These are phyloP conservation scores for Botrytis byssoidea DNA, from an alignment of 2,329 filamentous ascomycete genomes.

Conservation along the genomic window DNA sequence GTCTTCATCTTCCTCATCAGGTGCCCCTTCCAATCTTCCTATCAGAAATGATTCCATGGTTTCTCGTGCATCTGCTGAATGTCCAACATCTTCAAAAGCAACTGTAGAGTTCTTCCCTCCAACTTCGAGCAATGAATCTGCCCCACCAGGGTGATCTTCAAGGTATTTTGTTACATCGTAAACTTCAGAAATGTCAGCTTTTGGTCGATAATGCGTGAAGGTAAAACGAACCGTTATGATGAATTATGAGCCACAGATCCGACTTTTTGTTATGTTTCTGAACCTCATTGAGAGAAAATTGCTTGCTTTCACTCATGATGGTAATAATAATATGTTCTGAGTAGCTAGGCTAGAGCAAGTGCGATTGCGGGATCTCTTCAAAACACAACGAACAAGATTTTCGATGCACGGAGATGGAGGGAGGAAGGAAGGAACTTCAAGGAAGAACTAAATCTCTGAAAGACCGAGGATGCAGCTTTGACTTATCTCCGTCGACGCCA, in stretches of 20 bases:
- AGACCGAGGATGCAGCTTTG: neutral
- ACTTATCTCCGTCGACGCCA: neutral
- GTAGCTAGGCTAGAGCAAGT: neutral
- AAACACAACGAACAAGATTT: neutral
- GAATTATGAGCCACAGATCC: constrained; percentile 56
- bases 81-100: constrained; percentile 80
- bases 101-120: constrained; percentile 76
- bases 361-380: neutral
- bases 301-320: constrained; percentile 22
- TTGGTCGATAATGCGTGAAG: neutral
- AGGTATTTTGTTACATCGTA: constrained; percentile 59
- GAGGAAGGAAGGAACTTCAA: neutral
- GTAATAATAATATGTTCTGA: neutral
- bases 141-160: constrained; percentile 67
- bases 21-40: constrained; percentile 22
- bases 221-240: constrained; percentile 49
- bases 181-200: constrained; percentile 42
- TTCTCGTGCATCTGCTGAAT: constrained; percentile 53
- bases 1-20: constrained; percentile 23
- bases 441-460: neutral
- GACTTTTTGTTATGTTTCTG: constrained; percentile 48
- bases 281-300: constrained; percentile 43
- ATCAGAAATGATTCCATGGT: constrained; percentile 23
- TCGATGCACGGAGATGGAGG: neutral
- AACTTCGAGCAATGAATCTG: constrained; percentile 74